Evolutionary conservation across 768 basidiomycete genomes (phyloP), one percentile per base, ranked within the genome.

Genomic region (Paxillus ammoniavirescens): DNA sequence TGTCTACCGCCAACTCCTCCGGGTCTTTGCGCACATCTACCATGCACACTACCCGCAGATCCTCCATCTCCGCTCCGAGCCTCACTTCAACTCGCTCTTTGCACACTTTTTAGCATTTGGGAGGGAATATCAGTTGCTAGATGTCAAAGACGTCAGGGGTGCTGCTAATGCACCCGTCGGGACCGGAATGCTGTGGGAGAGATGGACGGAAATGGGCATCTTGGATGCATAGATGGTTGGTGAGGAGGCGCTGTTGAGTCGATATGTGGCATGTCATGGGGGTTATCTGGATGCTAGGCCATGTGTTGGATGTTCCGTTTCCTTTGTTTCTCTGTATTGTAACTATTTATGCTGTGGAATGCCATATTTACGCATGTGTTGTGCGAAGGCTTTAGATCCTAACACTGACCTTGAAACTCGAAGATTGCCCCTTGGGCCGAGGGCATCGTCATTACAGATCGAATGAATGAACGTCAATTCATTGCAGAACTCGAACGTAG

Each of bases 91-190:
- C 70, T 96, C 93, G 4, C 84, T 98, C 36, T 98, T 98, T 70
- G 96, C 96, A 0, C 96, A 98, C 72, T 99, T 97, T 75, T 77
- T 98, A 47, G 93, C 95, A 1, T 98, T 98, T 63, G 96, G 96
- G 0, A 81, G 82, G 58, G 93, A 98, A 70, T 98, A 95, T 70
- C 91, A 98, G 63, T 68, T 98, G 55, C 69, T 98, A 59, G 93
- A 96, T 49, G 77, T 87, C 56, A 91, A 88, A 71, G 96, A 98
- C 67, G 82, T 97, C 66, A 88, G 82, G 56, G 91, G 91, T 1
- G 73, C 82, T 42, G 64, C 81, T 2, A 80, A 77, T 46, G 72
- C 80, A 5, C 71, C 77, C 3, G 87, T 89, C 0, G 91, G 92
- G 0, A 78, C 88, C 15, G 91, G 91, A 7, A 71, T 86, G 51